Evolutionary conservation across 371 early-diverging fungal genomes (phyloP), one percentile per base, ranked within the genome.

Genomic region (Apophysomyces trapeziformis): DNA sequence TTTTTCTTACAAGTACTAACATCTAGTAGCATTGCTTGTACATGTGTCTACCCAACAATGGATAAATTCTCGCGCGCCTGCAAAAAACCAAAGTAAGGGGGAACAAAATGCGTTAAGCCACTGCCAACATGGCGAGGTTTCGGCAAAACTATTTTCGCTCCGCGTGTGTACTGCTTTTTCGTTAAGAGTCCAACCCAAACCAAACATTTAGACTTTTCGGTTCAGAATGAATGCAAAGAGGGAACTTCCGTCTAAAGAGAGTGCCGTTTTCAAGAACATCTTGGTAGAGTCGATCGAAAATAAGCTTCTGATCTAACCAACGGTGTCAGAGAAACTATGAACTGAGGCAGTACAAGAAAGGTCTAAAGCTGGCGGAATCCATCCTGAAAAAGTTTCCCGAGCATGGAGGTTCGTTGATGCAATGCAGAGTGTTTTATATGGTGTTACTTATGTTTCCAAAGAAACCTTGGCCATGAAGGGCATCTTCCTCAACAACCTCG

Each of bases 381-480:
- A 95, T 99, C 69, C 80, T 99, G 60, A 94, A 92, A 79, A 97
- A 93, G 84, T 88, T 84, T 62, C 96, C 99, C 45, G 92, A 95
- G 38, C 96, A 99, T 83, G 97, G 97, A 66, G 94, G 94, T 93
- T 85, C 54, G 68, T 16, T 47, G 21, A 9, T 18, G 32, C 2
- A 26, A 13, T 57, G 12, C 32, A 58, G 26, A 39, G 6, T 35
- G 12, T 46, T 47, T 3, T 36, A n/a, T 26, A 26, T 26, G 2
- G 32, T 26, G 32, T 26, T 56, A 7, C 18, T 56, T 35, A 41
- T 21, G 9, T 47, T 37, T 5, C 8, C 16, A 26, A 73, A 93
- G 99, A 99, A 78, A 95, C 98, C 2, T 81, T 95, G 69, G 94
- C 98, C 7, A 85, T 99, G 89, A 96, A 96, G 75, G 98, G 98